phyloP scores from a whole-genome alignment of 768 basidiomycete species.

The Amanita molliuscula region DNA sequence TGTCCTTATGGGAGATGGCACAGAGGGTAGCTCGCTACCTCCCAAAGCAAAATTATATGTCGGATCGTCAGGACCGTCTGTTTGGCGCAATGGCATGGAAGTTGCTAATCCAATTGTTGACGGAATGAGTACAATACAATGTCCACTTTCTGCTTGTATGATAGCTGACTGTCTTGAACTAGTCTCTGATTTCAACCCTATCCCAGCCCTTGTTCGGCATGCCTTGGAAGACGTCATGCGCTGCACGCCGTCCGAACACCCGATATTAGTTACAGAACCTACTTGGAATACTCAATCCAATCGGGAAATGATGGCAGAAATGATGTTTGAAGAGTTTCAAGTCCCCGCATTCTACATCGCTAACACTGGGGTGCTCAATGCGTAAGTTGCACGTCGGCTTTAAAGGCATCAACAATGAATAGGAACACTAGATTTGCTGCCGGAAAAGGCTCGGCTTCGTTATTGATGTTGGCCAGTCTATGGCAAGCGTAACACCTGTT shows the following conservation, averaged over 20 bases:
- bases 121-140: conserved; percentile 58
- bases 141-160: neutral
- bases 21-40: conserved; percentile 25
- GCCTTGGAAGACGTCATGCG: conserved; percentile 71
- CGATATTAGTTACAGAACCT: conserved; percentile 87
- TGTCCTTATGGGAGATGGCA: conserved; percentile 39
- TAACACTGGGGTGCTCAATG: conserved; percentile 87
- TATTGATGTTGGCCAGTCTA: conserved; percentile 84
- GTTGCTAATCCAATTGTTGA: conserved; percentile 76
- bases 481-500: conserved; percentile 88
- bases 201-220: conserved; percentile 62
- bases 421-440: conserved; percentile 71
- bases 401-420: conserved; percentile 4
- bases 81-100: conserved; percentile 90
- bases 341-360: conserved; percentile 96
- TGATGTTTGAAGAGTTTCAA: conserved; percentile 94
- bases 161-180: conserved; percentile 1
- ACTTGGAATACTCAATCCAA: conserved; percentile 95
- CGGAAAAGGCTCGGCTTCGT: conserved; percentile 96
- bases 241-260: conserved; percentile 75
- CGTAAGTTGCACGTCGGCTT: conserved; percentile 39
- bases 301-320: conserved; percentile 90
- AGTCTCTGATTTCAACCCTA: conserved; percentile 73
- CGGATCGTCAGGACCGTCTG: conserved; percentile 79
- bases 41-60: conserved; percentile 55